A percentile compares a stretch with the other conserved stretches of the same genome.
These are phyloP conservation scores for Talaromyces sp. DNA, from an alignment of 2,329 filamentous ascomycete species.

Conservation along the genomic window DNA sequence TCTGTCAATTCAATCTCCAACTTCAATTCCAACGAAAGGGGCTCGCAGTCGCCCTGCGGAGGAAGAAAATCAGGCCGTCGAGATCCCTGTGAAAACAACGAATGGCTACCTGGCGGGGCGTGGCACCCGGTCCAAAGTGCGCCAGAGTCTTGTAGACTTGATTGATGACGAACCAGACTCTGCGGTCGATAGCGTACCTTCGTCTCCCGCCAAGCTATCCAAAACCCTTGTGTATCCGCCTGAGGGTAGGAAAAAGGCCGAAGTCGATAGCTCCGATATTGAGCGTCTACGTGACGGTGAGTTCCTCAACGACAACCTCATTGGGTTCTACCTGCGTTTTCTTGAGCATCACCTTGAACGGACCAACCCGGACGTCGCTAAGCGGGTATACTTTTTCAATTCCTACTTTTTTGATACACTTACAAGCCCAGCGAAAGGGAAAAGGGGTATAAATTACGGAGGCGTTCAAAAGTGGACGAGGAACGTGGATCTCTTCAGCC, in stretches of 20 bases:
- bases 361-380: constrained; percentile 50
- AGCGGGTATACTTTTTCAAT: constrained; percentile 80
- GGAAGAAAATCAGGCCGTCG: constrained; percentile 11
- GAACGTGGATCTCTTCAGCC: constrained; percentile 74
- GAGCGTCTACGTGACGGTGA: constrained; percentile 73
- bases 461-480: constrained; percentile 84
- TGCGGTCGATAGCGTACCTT: background rate
- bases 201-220: background rate
- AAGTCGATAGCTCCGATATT: constrained; percentile 46
- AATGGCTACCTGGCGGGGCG: constrained; percentile 6
- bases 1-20: background rate
- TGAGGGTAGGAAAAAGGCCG: constrained; percentile 42
- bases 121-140: constrained; percentile 27
- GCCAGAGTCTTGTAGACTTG: constrained; percentile 13
- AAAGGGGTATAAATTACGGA: constrained; percentile 68
- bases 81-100: constrained; percentile 27
- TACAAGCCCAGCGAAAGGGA: constrained; percentile 52
- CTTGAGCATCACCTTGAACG: constrained; percentile 58
- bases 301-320: constrained; percentile 87
- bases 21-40: constrained; percentile 6
- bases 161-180: constrained; percentile 1
- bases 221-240: constrained; percentile 41
- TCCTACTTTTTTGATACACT: constrained; percentile 85
- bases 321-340: constrained; percentile 79
- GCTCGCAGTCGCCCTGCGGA: constrained; percentile 1